Evolutionary conservation across 441 rosid genomes (phyloP), one percentile per base, ranked within the genome.

Genomic region (Capsella rubella): DNA sequence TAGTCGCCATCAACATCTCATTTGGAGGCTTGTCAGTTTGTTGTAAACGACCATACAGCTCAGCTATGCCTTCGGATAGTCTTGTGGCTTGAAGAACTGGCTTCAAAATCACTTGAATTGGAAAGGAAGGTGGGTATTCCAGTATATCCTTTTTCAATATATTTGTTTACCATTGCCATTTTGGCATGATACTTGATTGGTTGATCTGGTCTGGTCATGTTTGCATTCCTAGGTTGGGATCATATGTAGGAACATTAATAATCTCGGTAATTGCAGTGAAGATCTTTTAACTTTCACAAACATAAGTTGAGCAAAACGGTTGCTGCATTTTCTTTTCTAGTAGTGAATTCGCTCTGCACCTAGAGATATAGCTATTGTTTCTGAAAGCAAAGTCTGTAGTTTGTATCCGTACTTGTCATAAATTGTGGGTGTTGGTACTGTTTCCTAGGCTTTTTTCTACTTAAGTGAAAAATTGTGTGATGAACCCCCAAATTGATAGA

Each of bases 1-100:
- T 85, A 95, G 99, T 85, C 81, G 69, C 98, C 97, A n/a, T 83
- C 98, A 75, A 93, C 99, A 70, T 91, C 98, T 52, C 97, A 95
- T 86, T 80, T 93, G 77, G 99, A 89, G 82, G 93, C 99, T 76
- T 87, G 97, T 76, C 97, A 87, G 80, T 91, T 91, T 82, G 97
- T 87, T 80, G 85, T 81, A 71, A 88, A 88, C 64, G 90, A 90
- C 82, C 99, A 87, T 75, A 90, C 93, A 66, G 92, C 98, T 71
- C 98, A 95, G 70, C 78, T 93, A 68, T 93, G 99, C 83, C 95
- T 91, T 69, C 95, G 99, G 45, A 87, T 95, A 66, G 90, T 93
- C 85, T 90, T 88, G 56, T 95, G 99, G 99, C 89, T 95, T 46
- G 98, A 95, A 84, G 98, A 87, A 57, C 81, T 95, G 79, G 99